Base-by-base conservation (phyloP, 1,139 yeast species). In the Torulaspora globosa region DNA sequence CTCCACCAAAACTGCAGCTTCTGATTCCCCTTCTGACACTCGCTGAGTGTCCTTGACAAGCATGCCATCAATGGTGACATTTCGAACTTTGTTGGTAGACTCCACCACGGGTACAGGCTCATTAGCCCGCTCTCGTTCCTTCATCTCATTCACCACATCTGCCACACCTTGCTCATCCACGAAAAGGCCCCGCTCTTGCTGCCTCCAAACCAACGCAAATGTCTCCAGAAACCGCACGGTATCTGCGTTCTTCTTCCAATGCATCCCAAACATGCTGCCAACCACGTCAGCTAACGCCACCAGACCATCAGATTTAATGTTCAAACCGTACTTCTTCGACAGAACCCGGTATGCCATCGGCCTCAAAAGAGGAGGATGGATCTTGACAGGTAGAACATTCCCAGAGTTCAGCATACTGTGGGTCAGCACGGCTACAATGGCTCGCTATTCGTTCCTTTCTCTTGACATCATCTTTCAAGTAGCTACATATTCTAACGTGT, bases 321-420 rank as follows among this genome's bases (percentile, higher is more conserved):
- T 90, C 21, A 92, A 74, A 0, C 97, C 97, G 65, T 89, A 92
- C 62, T 92, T 92, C 67, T 89, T 92, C 3, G 97, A 87, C 15
- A 92, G 67, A 1, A 90, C 78, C 36, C 98, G 73, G 65, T 90
- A 92, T 0, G 97, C 97, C 40, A 90, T 70, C 0, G 98, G 98
- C 39, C 98, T 75, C 31, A 92, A 71, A 62, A 87, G 86, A 0
- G 92, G 78, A 0, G 96, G 88, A 47, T 80, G 85, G 3, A 90
- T 76, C 50, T 76, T 75, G 2, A 86, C 82, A 0, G 97, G 96
- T 18, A 89, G 72, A 7, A 72, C 75, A 3, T 69, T 53, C 4
- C 59, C 60, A 24, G 52, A 39, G 9, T 48, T 30, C 21, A 50
- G 48, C 59, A 55, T 54, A 8, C n/a, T 38, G 7, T 8, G 34